Conservation (phyloP, 2,329 filamentous ascomycete genomes). For the Thelonectria discophora region DNA sequence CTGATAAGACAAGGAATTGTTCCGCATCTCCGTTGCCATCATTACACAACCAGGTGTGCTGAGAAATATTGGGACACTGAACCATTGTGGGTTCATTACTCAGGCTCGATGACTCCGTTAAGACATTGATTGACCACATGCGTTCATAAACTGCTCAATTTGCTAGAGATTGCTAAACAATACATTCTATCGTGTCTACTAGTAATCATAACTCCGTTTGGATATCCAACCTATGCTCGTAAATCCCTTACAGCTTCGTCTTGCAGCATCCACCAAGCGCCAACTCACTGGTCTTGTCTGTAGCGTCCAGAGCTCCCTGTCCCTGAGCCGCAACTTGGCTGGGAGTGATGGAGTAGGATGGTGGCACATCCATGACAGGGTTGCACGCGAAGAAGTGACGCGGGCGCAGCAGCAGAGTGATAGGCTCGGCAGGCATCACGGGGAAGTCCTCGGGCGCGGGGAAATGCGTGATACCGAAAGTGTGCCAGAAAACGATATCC, state of each 20-base stretch:
- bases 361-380: constrained; percentile 82
- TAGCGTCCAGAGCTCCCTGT: constrained; percentile 36
- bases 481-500: constrained; percentile 92
- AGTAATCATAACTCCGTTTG: constrained; percentile 1
- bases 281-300: constrained; percentile 37
- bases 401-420: constrained; percentile 80
- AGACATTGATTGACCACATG: neutral
- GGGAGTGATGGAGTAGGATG: constrained; percentile 49
- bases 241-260: constrained; percentile 27
- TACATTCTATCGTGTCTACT: constrained; percentile 20
- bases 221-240: constrained; percentile 7
- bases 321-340: constrained; percentile 43
- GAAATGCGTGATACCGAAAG: constrained; percentile 90
- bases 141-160: neutral
- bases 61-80: too few relatives aligned
- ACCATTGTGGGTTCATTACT: neutral
- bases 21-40: neutral
- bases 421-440: constrained; percentile 88
- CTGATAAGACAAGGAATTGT: neutral
- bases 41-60: neutral
- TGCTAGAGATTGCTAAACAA: constrained; percentile 10
- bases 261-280: constrained; percentile 36
- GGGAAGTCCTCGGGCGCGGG: constrained; percentile 91
- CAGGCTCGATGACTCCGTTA: neutral
- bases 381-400: constrained; percentile 85